Base-by-base conservation (phyloP, 1,284 basidiomycete species). In the Leccinum subrobustum region DNA sequence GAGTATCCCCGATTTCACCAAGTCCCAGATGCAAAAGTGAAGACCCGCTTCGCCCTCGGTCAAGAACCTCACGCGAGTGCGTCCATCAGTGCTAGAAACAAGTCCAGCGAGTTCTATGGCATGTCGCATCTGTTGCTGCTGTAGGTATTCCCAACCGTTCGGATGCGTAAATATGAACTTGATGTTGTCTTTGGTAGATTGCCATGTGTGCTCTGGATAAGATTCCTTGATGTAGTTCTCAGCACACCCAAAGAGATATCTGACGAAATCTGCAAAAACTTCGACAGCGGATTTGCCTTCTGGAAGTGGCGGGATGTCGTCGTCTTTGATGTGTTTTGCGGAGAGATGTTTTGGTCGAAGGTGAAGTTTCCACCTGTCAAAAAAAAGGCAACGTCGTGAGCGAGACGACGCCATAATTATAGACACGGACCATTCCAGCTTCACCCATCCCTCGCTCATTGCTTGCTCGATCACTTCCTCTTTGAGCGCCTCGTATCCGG, bases 1-100 rank as follows among this genome's bases (percentile, higher is more conserved):
- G 1, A 62, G 62, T 25, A 56, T 39, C 1, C 74, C 69, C 0
- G 68, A 67, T 5, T 72, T 61, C 4, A 79, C 67, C 11, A 78
- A 70, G 48, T 72, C 75, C 20, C 70, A 64, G 14, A 82, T 64
- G 54, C 81, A 81, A 60, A 75, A 82, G 61, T 83, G 76, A 4
- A 82, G 64, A 62, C 77, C 78, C 0, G 80, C 81, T 67, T 83
- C 81, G 3, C 81, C 81, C 61, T 82, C 80, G 0, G 79, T 80
- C 37, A 82, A 71, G 52, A 82, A 81, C 7, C 72, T 73, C 1
- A 83, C 61, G 2, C 76, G 75, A 0, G 66, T 57, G 27, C 25
- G 25, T 25, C 25, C 25, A 25, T 25, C 25, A 25, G 66, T 66
- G 18, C 48, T 12, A 14, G 64, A 58, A 6, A 77, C 60, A 0